Base-by-base conservation (phyloP, 129 eudicot genomes). In the Mikania micrantha region DNA sequence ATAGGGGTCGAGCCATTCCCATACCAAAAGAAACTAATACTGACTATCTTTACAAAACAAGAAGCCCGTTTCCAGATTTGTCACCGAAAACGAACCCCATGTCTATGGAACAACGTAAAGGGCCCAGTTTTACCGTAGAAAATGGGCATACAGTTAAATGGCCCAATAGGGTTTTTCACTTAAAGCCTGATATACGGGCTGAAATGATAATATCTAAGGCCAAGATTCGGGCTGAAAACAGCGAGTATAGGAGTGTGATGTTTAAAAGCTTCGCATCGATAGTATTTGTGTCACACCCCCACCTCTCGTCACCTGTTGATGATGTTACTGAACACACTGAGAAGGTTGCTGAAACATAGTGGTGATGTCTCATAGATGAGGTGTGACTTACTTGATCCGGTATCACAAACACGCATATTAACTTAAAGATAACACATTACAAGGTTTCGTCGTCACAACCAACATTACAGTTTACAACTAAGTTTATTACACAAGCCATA, bases 61-160 rank as follows among this genome's bases (percentile, higher is more conserved):
- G 27, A 17, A 36, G 52, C 39, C 60, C 57, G 7, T 74, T 48
- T 12, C 22, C 69, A 17, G 45, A 78, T 9, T 35, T 66, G 62
- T 64, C 40, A 20, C 74, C 80, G 2, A 4, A 34, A 38, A 19
- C n/a, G n/a, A n/a, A n/a, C n/a, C n/a, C n/a, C n/a, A n/a, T n/a
- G n/a, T n/a, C n/a, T n/a, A n/a, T n/a, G 69, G 95, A 84, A 66
- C 95, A 84, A 61, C 87, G 83, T 12, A 77, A 77, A 15, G 95
- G 95, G 16, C 87, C 87, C 11, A 87, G 84, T 74, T 87, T 84
- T 19, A 77, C 71, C 0, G 60, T 87, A 8, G 88, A 82, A 40
- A 70, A 77, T 42, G 78, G 62, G 7, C 87, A 81, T 39, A 54
- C 64, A 12, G 83, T 87, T 34, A 87, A 84, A 69, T 84, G 95